Evolutionary conservation across 2,329 filamentous ascomycete species (phyloP), one percentile per base, ranked within the genome.

Genomic region (Aspergillus aculeatus): DNA sequence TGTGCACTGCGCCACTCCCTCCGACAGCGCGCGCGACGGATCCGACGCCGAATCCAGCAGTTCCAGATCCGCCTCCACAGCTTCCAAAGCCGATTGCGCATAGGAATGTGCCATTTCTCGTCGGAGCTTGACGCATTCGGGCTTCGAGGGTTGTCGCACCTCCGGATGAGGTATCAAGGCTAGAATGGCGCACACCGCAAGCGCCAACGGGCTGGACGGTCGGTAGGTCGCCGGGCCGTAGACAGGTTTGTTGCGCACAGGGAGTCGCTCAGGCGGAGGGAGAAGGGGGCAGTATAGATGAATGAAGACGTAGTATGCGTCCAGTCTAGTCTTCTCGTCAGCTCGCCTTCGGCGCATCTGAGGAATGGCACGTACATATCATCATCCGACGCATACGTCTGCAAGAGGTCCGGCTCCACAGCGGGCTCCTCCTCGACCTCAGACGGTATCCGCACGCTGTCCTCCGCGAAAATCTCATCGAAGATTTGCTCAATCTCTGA

Each of bases 401-500:
- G 75, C 10, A 76, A 76, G 58, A 79, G 31, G 35, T 63, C 56
- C 2, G 50, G 31, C 11, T 29, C n/a, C 12, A 47, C 41, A 4
- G 14, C 41, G 4, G 41, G 5, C 16, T 21, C 11, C n/a, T 47
- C 41, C 2, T 44, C 26, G 23, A 35, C 11, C 9, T 44, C 38
- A 9, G 38, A 44, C 4, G 38, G 38, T 44, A 55, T 35, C n/a
- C 41, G 19, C 26, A 31, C 26, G 10, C 47, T 44, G 21, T 54
- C 51, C 16, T 53, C 35, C n/a, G 62, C 57, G 41, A 67, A 67
- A 16, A 67, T 64, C 4, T 74, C 76, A 61, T 81, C 79, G 60
- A 81, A 81, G 47, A 81, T 80, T 44, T 77, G 77, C 64, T 81
- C 80, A 62, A 80, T 81, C 61, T 83, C 80, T 50, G 77, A 75